Conservation (phyloP, 306 rosid genomes). For the Glycine soja region DNA sequence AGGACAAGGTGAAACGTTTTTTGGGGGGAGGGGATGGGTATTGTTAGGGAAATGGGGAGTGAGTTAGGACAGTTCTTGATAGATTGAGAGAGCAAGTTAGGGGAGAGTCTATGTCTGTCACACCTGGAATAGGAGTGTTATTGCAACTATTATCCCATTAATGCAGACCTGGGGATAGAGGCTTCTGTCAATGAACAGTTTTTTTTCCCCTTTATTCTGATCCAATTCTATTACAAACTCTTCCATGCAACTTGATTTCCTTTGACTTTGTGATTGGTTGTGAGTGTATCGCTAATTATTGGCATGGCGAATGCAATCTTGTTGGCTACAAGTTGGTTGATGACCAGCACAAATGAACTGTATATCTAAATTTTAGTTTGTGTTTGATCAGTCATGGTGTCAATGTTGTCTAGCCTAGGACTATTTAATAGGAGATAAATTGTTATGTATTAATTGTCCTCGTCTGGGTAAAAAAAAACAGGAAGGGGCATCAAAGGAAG, state of each 20-base stretch:
- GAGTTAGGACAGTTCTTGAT: conserved; percentile 22
- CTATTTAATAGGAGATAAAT: conserved; percentile 6
- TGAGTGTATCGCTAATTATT: conserved; percentile 8
- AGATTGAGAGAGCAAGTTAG: conserved; percentile 7
- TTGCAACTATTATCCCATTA: neutral
- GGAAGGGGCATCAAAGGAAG: conserved; percentile 99
- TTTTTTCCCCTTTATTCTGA: neutral
- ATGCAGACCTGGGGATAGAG: neutral
- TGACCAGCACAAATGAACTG: conserved; percentile 25
- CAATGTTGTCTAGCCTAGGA: conserved; percentile 30
- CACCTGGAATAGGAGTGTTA: neutral
- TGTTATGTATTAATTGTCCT: conserved; percentile 35
- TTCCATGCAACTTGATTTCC: conserved; percentile 14
- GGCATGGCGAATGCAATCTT: conserved; percentile 18
- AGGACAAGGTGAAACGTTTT: neutral
- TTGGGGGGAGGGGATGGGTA: neutral
- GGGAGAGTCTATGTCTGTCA: neutral
- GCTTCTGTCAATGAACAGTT: neutral
- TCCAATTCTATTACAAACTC: neutral
- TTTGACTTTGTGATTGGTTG: conserved; percentile 11
- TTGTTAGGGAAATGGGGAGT: neutral
- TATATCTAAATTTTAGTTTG: conserved; percentile 26
- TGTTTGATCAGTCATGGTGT: conserved; percentile 28
- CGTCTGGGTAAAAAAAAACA: conserved; percentile 50
- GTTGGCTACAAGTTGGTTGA: conserved; percentile 14